Base-by-base conservation (phyloP, 495 filamentous ascomycete species). In the Penicillium atrosanguineum region DNA sequence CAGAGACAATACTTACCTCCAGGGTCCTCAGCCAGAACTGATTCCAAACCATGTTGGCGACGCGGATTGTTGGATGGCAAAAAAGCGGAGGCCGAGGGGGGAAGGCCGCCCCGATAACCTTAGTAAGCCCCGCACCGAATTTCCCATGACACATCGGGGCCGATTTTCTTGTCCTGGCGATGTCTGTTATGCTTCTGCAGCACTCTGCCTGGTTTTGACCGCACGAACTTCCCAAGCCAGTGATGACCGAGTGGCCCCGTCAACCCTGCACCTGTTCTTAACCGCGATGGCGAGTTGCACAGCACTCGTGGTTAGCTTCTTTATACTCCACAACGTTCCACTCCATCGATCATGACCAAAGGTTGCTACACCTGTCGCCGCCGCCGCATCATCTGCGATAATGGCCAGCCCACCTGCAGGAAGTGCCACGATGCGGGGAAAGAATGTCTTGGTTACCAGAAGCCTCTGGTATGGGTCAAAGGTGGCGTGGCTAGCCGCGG, bases 401-500 rank as follows among this genome's bases (percentile, higher is more conserved):
- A 86, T 72, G 76, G 78, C 42, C 79, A 77, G 23, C 84, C 84
- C 6, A 77, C 78, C 46, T 87, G 84, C 61, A 76, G 77, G 53
- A 85, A 85, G 53, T 87, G 84, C 65, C 74, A 75, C 43, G 80
- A 85, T 74, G 79, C 80, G 65, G 79, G 79, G 49, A 79, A 84
- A 52, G 75, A 82, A 64, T 87, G 83, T 60, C 68, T 78, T 46
- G 83, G 83, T 39, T 87, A 87, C 62, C 79, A 84, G 66, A 78
- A 78, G 53, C 75, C 75, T 19, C 60, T 78, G 48, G 70, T 78
- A 11, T 78, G 75, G 75, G 75, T 78, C n/a, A 78, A 78, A 46
- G 75, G 74, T 50, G 74, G 75, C 37, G 73, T 78, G 46, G 73
- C 73, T 25, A 78, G 75, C 60, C 75, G 75, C 28, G 75, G 75